These are phyloP conservation scores for Dryas drummondii DNA, from an alignment of 306 rosid species.

Conservation along the genomic window DNA sequence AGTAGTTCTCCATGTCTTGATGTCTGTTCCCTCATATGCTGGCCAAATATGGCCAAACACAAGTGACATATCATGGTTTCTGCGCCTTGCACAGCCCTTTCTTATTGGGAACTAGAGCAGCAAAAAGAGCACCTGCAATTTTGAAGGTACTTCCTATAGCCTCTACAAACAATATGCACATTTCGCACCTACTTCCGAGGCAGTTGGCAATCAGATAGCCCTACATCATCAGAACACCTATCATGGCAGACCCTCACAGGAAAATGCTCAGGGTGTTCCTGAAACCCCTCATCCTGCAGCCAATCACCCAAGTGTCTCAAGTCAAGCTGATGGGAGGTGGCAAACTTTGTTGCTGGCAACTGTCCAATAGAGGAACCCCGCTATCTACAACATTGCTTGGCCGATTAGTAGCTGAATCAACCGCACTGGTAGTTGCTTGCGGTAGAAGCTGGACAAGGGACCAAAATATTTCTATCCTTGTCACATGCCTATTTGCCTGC, in stretches of 20 bases:
- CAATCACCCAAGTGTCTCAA: constrained; percentile 17
- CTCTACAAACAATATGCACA: constrained; percentile 27
- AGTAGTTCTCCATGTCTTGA: constrained; percentile 14
- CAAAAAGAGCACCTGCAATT: constrained; percentile 22
- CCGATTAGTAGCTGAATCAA: constrained; percentile 36
- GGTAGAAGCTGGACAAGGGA: constrained; percentile 70
- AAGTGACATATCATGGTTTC: not conserved
- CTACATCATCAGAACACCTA: constrained; percentile 26
- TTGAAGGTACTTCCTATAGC: constrained; percentile 21
- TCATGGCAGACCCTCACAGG: constrained; percentile 13
- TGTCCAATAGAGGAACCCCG: constrained; percentile 28
- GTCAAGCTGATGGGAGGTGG: constrained; percentile 45
- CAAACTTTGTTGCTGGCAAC: constrained; percentile 34
- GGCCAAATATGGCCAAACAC: too few relatives aligned
- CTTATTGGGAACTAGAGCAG: constrained; percentile 9
- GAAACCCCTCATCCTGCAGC: constrained; percentile 1
- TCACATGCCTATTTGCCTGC: constrained; percentile 58
- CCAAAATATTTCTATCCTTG: constrained; percentile 73
- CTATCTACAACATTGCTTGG: constrained; percentile 32
- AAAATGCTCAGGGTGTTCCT: constrained; percentile 28
- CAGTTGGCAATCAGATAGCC: not conserved
- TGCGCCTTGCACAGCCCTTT: constrained; percentile 7
- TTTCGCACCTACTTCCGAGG: constrained; percentile 15
- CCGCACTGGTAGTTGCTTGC: constrained; percentile 33
- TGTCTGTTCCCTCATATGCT: not conserved